A percentile compares a stretch with the other conserved stretches of the same genome.
These are phyloP conservation scores for Chaetoceros tenuissimus DNA, from an alignment of 108 stramenopile species.

Conservation along the genomic window DNA sequence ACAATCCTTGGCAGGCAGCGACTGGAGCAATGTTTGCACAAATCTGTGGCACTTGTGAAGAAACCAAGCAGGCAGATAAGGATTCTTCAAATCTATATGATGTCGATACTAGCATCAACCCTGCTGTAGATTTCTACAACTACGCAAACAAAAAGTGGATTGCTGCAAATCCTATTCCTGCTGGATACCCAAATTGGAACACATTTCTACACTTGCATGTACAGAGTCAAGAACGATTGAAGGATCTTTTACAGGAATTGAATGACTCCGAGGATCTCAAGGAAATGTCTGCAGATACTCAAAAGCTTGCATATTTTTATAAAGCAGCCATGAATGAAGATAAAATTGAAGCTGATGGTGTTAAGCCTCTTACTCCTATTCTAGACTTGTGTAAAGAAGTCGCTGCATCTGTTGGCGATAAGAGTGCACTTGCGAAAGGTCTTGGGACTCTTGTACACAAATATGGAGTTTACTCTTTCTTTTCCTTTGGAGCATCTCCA, in stretches of 20 bases:
- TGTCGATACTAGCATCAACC: constrained; percentile 14
- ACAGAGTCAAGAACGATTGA: constrained; percentile 60
- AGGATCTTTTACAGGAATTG: constrained; percentile 35
- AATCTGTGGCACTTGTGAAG: constrained; percentile 41
- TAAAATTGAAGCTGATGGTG: constrained; percentile 41
- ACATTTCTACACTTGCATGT: constrained; percentile 53
- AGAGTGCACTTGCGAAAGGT: constrained; percentile 20
- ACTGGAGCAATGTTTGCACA: constrained; percentile 45
- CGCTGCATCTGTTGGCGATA: constrained; percentile 11
- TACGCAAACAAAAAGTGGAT: constrained; percentile 74
- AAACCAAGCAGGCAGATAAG: neutral
- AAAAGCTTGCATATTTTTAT: constrained; percentile 58
- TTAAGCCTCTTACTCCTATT: constrained; percentile 28
- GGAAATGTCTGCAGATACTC: constrained; percentile 23
- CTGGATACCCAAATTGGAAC: constrained; percentile 71
- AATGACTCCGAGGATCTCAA: constrained; percentile 6
- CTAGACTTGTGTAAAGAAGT: constrained; percentile 28
- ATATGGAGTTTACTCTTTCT: constrained; percentile 29
- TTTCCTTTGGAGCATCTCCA: constrained; percentile 39
- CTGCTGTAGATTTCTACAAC: constrained; percentile 42
- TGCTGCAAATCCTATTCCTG: constrained; percentile 73
- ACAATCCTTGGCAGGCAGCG: constrained; percentile 47
- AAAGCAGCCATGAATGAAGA: constrained; percentile 65
- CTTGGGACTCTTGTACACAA: constrained; percentile 26
- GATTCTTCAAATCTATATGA: constrained; percentile 1